A percentile compares a stretch with the other conserved stretches of the same genome.
Conservation (phyloP, 768 basidiomycete genomes). For the Megacollybia marginata region DNA sequence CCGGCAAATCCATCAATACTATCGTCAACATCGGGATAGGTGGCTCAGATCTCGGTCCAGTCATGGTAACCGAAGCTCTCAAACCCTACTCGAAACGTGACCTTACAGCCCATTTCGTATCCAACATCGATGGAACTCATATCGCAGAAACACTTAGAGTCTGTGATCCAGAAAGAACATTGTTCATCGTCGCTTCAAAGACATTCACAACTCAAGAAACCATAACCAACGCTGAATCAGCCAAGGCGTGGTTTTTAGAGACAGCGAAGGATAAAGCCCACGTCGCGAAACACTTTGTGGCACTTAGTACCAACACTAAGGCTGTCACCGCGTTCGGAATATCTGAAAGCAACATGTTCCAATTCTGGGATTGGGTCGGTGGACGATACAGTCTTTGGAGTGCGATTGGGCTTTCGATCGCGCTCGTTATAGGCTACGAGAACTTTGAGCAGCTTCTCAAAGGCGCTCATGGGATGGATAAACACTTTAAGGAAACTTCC, state of each 20-base stretch:
- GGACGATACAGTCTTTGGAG: constrained; percentile 98
- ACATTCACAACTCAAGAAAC: constrained; percentile 99
- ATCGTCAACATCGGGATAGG: constrained; percentile 99
- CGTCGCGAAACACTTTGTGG: constrained; percentile 98
- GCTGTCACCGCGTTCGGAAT: constrained; percentile 95
- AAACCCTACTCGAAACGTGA: constrained; percentile 89
- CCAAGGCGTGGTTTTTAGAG: constrained; percentile 89
- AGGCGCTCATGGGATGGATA: constrained; percentile 97
- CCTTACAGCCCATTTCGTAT: constrained; percentile 82
- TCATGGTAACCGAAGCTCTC: constrained; percentile 98
- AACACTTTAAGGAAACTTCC: constrained; percentile 86
- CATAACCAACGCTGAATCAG: constrained; percentile 95
- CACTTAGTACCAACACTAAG: constrained; percentile 92
- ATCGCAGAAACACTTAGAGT: constrained; percentile 77
- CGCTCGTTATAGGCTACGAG: constrained; percentile 86
- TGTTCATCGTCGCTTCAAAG: constrained; percentile 99
- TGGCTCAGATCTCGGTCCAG: constrained; percentile 94
- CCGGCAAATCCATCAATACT: constrained; percentile 88
- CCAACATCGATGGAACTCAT: constrained; percentile 98
- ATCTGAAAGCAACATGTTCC: constrained; percentile 90
- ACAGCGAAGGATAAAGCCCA: constrained; percentile 80
- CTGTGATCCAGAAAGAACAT: constrained; percentile 85
- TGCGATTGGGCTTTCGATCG: constrained; percentile 94
- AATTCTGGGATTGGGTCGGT: constrained; percentile 99
- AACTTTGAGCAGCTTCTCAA: constrained; percentile 86